Base-by-base conservation (phyloP, 345 rosid genomes). In the Sonneratia alba region DNA sequence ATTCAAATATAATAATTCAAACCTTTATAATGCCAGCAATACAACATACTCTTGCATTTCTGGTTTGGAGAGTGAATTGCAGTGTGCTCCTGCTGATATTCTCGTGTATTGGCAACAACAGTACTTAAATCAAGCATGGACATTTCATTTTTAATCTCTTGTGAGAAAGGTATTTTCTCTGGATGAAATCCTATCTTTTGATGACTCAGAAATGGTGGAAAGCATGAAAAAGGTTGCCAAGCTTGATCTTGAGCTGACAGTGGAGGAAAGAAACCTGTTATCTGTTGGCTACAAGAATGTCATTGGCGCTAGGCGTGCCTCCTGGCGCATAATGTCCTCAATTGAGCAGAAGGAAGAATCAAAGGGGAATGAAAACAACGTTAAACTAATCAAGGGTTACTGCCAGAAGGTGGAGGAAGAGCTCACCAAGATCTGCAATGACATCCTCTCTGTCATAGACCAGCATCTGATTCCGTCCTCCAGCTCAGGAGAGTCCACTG, bases 301-400 rank as follows among this genome's bases (percentile, higher is more conserved):
- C 66, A 94, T 94, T n/a, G 97, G 97, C 7, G 97, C 97, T 16
- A 79, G 98, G 73, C 73, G 98, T 55, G 98, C 98, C 53, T 93
- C 98, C 0, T 93, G 98, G 98, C 85, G 98, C 59, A 94, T 94
- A 53, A 91, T 94, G 98, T 91, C 98, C 56, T 94, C 98, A 0
- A 94, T 94, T 34, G 93, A 89, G 81, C 98, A 93, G 81, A 93
- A 89, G 82, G 98, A 93, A 77, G 98, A 93, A 81, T 85, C 94
- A 0, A 91, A 91, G 75, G 97, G 97, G 66, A 92, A 90, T 59
- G 97, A 95, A 37, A 78, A 90, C 61, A 89, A 95, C 59, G 99
- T 90, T 66, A 90, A 95, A 77, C 79, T 87, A 27, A 90, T 95
- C 71, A 89, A 85, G 66, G 84, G 82, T 21, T 91, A 94, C 74